A percentile compares a stretch with the other conserved stretches of the same genome.
Conservation (phyloP, 148 eudicot species). For the Rhododendron ovatum region DNA sequence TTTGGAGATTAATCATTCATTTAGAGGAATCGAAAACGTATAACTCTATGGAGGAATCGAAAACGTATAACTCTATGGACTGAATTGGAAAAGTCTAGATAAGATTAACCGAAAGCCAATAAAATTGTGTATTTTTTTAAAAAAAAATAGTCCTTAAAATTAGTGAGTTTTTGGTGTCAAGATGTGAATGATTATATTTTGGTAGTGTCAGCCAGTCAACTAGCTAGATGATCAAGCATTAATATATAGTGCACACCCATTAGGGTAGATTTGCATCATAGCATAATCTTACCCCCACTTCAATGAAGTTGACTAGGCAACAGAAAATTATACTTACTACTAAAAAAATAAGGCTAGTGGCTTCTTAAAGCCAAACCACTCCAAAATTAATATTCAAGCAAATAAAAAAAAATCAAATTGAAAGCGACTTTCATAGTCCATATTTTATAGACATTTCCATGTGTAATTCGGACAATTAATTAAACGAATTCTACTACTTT, state of each 20-base stretch:
- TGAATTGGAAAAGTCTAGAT: too few species aligned
- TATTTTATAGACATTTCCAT: neutral
- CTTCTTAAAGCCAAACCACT: neutral
- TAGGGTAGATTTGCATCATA: conserved; percentile 1
- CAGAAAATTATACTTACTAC: too few species aligned
- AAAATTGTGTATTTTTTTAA: too few species aligned
- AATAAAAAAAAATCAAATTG: neutral
- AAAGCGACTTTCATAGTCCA: neutral
- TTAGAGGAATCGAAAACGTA: too few species aligned
- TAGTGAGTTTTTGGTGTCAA: neutral
- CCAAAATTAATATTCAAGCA: neutral
- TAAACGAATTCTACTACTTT: neutral
- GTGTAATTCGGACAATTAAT: neutral
- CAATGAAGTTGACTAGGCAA: neutral
- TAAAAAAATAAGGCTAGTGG: neutral
- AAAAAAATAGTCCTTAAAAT: too few species aligned
- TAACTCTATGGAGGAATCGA: too few species aligned
- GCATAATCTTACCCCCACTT: neutral
- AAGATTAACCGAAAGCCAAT: too few species aligned
- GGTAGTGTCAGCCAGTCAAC: neutral
- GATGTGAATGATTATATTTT: neutral
- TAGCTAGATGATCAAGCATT: neutral
- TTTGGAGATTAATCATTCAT: too few species aligned
- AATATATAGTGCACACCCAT: neutral
- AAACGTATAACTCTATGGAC: too few species aligned